Conservation (phyloP, 2,329 filamentous ascomycete genomes). For the Alternaria novae-zelandiae region DNA sequence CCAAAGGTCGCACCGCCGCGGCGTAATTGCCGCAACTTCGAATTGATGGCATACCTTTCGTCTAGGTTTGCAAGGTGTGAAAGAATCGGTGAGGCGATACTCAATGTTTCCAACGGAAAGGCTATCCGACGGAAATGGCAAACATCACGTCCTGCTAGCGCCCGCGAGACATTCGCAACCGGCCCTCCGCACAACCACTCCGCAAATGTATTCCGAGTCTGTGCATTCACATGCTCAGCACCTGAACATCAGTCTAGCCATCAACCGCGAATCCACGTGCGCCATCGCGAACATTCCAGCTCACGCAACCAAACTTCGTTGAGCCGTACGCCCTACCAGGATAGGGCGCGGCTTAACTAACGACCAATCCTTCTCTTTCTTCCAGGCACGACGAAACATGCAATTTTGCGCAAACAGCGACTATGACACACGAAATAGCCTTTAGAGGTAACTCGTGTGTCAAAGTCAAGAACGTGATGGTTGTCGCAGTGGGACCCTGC, state of each 20-base stretch:
- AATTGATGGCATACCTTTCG: background rate
- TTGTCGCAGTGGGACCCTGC: slow-evolving; percentile 13
- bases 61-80: background rate
- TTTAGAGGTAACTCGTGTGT: slow-evolving; percentile 30
- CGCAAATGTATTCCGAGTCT: background rate
- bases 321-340: slow-evolving; percentile 9
- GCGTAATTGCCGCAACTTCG: background rate
- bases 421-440: slow-evolving; percentile 35
- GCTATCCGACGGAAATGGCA: background rate
- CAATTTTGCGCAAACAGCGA: slow-evolving; percentile 8
- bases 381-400: slow-evolving; percentile 18
- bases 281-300: slow-evolving; percentile 8
- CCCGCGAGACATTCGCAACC: background rate
- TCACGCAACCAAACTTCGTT: slow-evolving; percentile 8
- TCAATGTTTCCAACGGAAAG: background rate
- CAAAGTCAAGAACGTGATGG: slow-evolving; percentile 15
- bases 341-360: background rate
- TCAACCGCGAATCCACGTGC: slow-evolving; percentile 7
- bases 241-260: background rate
- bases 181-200: background rate
- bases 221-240: background rate
- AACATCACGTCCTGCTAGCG: background rate
- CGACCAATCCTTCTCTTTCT: slow-evolving; percentile 18
- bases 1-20: background rate
- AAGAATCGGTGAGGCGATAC: background rate